Base-by-base conservation (phyloP, 208 protist species). In the Crithidia bombi region DNA sequence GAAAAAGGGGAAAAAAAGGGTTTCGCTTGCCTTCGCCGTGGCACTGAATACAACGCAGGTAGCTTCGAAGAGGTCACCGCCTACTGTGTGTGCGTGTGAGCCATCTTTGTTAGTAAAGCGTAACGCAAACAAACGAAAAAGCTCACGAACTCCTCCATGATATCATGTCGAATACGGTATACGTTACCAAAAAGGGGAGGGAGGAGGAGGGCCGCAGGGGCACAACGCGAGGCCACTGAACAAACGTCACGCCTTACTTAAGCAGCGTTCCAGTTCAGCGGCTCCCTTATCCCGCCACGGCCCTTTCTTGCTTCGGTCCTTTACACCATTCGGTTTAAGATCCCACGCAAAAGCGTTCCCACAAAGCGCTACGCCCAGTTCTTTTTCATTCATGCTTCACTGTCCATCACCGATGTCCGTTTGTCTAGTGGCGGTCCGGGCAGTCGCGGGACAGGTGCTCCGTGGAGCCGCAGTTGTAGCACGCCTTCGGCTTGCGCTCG, bases 381-480 rank as follows among this genome's bases (percentile, higher is more conserved):
- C 44, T 49, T 49, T 30, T 30, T n/a, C n/a, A n/a, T n/a, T n/a
- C n/a, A n/a, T n/a, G n/a, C n/a, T n/a, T n/a, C n/a, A n/a, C n/a
- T n/a, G n/a, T n/a, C n/a, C n/a, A n/a, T n/a, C n/a, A n/a, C n/a
- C n/a, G n/a, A n/a, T 43, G n/a, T 49, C 41, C 17, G 57, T 49
- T 43, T 33, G 32, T 65, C 65, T 73, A 67, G 66, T 88, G 44
- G 68, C 65, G 56, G 54, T 75, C 84, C 69, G 77, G 87, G 82
- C 87, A 92, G 33, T 92, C 86, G 69, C 85, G 79, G 52, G 71
- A 67, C 54, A 92, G 51, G 79, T 96, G 91, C 41, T 85, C 91
- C 35, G 85, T 72, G 67, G 89, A 28, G 32, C 83, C 80, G 72
- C 90, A 96, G 69, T 81, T 79, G 82, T 92, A 85, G 79, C 89